Base-by-base conservation (phyloP, 2,329 filamentous ascomycete species). In the Fusarium sp. region DNA sequence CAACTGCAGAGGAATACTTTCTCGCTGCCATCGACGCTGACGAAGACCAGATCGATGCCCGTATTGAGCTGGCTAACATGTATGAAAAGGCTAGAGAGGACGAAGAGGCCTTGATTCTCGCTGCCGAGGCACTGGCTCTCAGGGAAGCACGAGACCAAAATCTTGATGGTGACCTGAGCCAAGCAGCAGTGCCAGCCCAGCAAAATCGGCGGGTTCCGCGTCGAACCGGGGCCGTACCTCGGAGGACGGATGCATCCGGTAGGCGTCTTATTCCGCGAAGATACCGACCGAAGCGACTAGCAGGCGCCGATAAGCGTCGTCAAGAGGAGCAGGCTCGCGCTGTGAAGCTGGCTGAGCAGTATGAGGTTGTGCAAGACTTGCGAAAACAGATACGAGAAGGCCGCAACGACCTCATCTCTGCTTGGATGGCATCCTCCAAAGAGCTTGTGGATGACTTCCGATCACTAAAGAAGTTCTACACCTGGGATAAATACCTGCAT, bases 21-120 rank as follows among this genome's bases (percentile, higher is more conserved):
- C 88, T 94, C 27, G 90, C 90, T 2, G 91, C 95, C 13, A 91
- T 95, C 41, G 90, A 94, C 61, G 88, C 91, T 68, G 93, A 97
- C 72, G 86, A 91, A 52, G 87, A 90, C 45, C 92, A 93, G 67
- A 91, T 96, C 57, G 92, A 95, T 71, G 94, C 94, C 43, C 92
- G 94, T 43, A 91, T 94, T 34, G 91, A 94, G 77, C 87, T 98
- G 11, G 94, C 94, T 14, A 95, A 93, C 77, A 90, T 98, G 82
- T 98, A 97, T 79, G 94, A 97, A 80, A 91, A 88, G 72, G 89
- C 89, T 52, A 92, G 92, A 72, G 90, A 92, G 83, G 91, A 89
- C 25, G 93, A 95, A 77, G 91, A 94, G 78, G 95, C 95, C 1
- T 90, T 95, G 68, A 91, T 93, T 68, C 89, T 95, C 60, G 91